Base-by-base conservation (phyloP, 164 flowering plant species). In the Echeveria elegans region DNA sequence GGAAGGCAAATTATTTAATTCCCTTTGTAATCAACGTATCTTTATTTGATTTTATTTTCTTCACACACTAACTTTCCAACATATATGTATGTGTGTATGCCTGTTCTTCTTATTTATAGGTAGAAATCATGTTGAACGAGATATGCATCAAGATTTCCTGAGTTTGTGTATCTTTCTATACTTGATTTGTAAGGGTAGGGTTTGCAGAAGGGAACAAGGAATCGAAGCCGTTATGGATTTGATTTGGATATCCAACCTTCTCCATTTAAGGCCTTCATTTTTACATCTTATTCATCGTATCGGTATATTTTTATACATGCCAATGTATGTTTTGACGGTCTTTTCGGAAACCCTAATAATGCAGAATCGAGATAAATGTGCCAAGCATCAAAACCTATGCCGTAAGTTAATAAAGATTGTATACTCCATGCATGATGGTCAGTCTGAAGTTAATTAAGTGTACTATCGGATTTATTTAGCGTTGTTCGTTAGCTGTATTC, bases 131-230 rank as follows among this genome's bases (percentile, higher is more conserved):
- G 12, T 10, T 14, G 41, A 53, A 10, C 59, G 29, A 24, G 59
- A 53, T 53, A 53, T 5, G 59, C 15, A 15, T 53, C 29, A 53
- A 24, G 30, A 24, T 24, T 53, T 53, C 11, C 24, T 10, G 30
- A 53, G 59, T 53, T 53, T 38, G 59, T 26, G 30, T 23, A 53
- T 53, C 59, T 53, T 53, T 24, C 24, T 53, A 24, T 53, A 53
- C 59, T 53, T 26, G 16, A 53, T 53, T 8, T 24, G 30, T 53
- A 53, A 53, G 8, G 29, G 59, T 24, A 53, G 15, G 30, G 56
- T 50, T 50, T 4, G 56, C 26, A 47, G 16, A 47, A 16, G 18
- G 19, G 5, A 47, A 12, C n/a, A 15, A 19, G 56, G 59, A 53
- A 23, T 53, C 15, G 30, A 53, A 53, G 14, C 59, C 5, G 30